Percentiles rank a stretch among this genome's conserved stretches.
Conservation (phyloP, 2,329 filamentous ascomycete genomes). For the Penicillium expansum region DNA sequence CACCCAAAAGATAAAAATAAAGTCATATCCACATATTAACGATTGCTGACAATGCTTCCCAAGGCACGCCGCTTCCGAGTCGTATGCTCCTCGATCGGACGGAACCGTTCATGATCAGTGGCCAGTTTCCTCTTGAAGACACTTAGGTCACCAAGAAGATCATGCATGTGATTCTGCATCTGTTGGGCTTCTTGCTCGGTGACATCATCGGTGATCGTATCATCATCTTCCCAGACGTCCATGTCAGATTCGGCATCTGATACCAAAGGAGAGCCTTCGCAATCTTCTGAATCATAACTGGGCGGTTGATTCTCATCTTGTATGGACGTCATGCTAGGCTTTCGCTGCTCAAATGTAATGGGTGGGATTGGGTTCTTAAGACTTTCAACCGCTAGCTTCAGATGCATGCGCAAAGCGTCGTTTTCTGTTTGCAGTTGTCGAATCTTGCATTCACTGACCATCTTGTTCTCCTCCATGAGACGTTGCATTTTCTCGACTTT, state of each 20-base stretch:
- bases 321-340: constrained; percentile 38
- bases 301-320: constrained; percentile 61
- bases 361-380: constrained; percentile 85
- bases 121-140: constrained; percentile 82
- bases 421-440: constrained; percentile 85
- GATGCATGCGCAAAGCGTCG: constrained; percentile 79
- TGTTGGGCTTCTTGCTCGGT: constrained; percentile 52
- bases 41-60: constrained; percentile 30
- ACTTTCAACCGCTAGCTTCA: constrained; percentile 80
- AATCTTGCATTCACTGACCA: constrained; percentile 92
- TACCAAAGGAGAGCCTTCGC: constrained; percentile 25
- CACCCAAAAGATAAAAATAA: constrained; percentile 10
- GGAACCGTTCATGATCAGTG: constrained; percentile 61
- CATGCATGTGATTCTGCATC: constrained; percentile 81
- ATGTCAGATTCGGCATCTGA: constrained; percentile 33
- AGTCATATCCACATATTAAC: constrained; percentile 14
- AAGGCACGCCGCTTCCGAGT: constrained; percentile 32
- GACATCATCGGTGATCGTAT: constrained; percentile 50
- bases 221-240: constrained; percentile 49
- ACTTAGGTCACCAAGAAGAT: constrained; percentile 74
- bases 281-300: constrained; percentile 43
- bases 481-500: constrained; percentile 88
- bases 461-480: constrained; percentile 89
- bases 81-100: constrained; percentile 24
- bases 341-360: constrained; percentile 35